Percentiles rank a stretch among this genome's conserved stretches.
Conservation (phyloP, 2,329 filamentous ascomycete genomes). For the Beauveria scarabaeidicola region DNA sequence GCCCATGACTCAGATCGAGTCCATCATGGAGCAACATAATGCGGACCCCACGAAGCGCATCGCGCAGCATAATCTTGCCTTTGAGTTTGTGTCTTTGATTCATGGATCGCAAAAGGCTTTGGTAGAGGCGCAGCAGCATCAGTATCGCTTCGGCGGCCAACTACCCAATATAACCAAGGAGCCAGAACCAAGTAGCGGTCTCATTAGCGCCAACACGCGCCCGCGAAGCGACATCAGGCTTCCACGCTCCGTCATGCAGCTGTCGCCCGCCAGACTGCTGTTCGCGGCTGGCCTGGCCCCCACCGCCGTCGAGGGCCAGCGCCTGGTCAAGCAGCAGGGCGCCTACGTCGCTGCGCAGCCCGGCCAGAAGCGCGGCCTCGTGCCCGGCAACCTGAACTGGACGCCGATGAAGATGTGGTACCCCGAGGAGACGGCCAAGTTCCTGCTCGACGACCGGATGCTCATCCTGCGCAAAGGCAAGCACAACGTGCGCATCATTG, state of each 20-base stretch:
- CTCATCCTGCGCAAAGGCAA: conserved; percentile 56
- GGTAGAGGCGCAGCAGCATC: conserved; percentile 49
- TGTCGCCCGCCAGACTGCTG: conserved; percentile 51
- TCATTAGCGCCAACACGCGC: conserved; percentile 37
- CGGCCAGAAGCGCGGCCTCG: conserved; percentile 34
- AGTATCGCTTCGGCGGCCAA: conserved; percentile 36
- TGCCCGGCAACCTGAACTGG: conserved; percentile 48
- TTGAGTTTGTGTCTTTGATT: conserved; percentile 70
- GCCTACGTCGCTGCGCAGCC: conserved; percentile 53
- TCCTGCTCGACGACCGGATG: conserved; percentile 49
- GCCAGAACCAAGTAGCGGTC: conserved; percentile 22
- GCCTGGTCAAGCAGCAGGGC: conserved; percentile 45
- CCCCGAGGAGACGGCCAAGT: conserved; percentile 48
- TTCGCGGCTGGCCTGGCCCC: conserved; percentile 49
- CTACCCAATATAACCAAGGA: conserved; percentile 23
- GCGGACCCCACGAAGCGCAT: conserved; percentile 60
- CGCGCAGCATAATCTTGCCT: conserved; percentile 77
- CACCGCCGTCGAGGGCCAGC: conserved; percentile 50
- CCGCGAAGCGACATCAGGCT: conserved; percentile 49
- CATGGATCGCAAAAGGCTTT: conserved; percentile 62
- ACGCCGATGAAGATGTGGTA: conserved; percentile 53
- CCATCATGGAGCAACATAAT: conserved; percentile 59
- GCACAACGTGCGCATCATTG: conserved; percentile 53
- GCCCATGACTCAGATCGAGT: conserved; percentile 57
- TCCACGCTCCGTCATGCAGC: conserved; percentile 46